These are phyloP conservation scores for Suillus hirtellus DNA, from an alignment of 768 basidiomycete genomes.

Conservation along the genomic window DNA sequence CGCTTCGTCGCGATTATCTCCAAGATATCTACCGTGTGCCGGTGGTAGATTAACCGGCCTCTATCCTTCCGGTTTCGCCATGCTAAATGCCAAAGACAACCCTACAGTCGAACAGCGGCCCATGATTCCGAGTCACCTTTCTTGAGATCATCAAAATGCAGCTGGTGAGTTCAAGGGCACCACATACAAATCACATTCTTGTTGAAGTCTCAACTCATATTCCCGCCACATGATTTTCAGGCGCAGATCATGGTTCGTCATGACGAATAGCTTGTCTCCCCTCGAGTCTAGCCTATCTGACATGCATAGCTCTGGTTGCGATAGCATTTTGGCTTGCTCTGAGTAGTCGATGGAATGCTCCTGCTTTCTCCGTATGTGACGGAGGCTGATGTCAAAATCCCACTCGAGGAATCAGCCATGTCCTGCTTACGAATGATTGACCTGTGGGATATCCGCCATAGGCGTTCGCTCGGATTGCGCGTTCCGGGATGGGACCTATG, in stretches of 20 bases:
- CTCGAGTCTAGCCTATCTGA: not conserved
- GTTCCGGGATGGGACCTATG: not conserved
- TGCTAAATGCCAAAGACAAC: no score
- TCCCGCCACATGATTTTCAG: not conserved
- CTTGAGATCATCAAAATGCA: no score
- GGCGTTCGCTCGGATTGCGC: not conserved
- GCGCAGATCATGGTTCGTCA: not conserved
- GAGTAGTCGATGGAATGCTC: not conserved
- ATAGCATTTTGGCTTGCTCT: not conserved
- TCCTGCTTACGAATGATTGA: not conserved
- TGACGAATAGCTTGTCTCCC: not conserved
- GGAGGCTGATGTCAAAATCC: not conserved
- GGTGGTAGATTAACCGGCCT: no score
- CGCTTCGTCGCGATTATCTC: no score
- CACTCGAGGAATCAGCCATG: not conserved
- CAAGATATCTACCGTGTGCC: not conserved
- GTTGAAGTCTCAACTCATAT: not conserved
- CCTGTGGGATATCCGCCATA: not conserved
- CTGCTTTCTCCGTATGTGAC: not conserved
- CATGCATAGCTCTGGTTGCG: not conserved
- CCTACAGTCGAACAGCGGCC: no score
- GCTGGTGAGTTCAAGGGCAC: no score
- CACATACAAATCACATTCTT: not conserved
- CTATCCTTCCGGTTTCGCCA: no score
- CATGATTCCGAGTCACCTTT: no score